Base-by-base conservation (phyloP, 2,329 filamentous ascomycete species). In the Penicillium brasilianum region DNA sequence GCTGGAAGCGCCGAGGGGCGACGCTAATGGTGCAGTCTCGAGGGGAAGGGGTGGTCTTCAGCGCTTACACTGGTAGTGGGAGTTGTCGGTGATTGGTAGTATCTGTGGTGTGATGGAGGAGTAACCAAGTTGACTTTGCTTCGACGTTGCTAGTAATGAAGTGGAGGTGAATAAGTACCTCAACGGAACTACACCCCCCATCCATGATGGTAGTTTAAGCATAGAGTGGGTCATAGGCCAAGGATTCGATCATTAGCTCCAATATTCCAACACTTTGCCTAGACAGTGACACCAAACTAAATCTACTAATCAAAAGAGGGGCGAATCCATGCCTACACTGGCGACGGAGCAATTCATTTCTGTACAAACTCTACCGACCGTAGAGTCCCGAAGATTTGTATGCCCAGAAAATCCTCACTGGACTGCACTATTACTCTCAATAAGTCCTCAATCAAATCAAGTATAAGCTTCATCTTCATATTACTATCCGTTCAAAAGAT, bases 1-100 rank as follows among this genome's bases (percentile, higher is more conserved):
- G 59, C 50, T 69, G 55, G 66, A 74, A 72, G 73, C 74, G 72
- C 73, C 70, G 69, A 66, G 66, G 66, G 66, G 58, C 54, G 39
- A 71, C 68, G 66, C 70, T 71, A 73, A 44, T 39, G 14, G 41
- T 16, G 25, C 57, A 7, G 18, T 52, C 20, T 57, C 58, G 65
- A 66, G 64, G 66, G 64, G 61, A 44, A 53, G 53, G 51, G 14
- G 22, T 36, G 30, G 32, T 44, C 30, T 39, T 62, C 57, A 63
- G 73, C 73, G 72, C 71, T 74, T 74, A 69, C 57, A 34, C 32
- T 34, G 2, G 11, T 13, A 52, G 39, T 18, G 16, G 2, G 28
- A 14, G n/a, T 11, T 18, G n/a, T 50, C 11, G 46, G 28, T 49
- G 28, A 49, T 18, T 49, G 25, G 25, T 28, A 28, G 25, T 28